Percentiles rank a stretch among this genome's conserved stretches.
These are phyloP conservation scores for Fomitopsis betulina DNA, from an alignment of 1,284 basidiomycete species.

Conservation along the genomic window DNA sequence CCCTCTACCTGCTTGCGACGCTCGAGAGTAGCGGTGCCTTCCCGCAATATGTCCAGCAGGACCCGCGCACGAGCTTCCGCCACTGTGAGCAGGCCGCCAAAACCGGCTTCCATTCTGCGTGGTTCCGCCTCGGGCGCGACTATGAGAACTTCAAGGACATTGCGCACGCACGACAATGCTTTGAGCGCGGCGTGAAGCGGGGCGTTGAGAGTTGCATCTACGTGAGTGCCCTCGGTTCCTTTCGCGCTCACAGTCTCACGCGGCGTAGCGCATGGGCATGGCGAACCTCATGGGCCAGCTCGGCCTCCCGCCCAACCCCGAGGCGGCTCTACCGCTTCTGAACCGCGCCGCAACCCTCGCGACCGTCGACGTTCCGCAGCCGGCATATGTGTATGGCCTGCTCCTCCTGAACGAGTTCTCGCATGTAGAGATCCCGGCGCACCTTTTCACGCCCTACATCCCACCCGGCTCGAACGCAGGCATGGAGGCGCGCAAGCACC, in stretches of 20 bases:
- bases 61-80: slow-evolving; percentile 79
- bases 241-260: background rate
- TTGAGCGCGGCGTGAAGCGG: slow-evolving; percentile 19
- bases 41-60: slow-evolving; percentile 55
- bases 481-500: slow-evolving; percentile 48
- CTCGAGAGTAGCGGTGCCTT: slow-evolving; percentile 67
- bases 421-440: slow-evolving; percentile 48
- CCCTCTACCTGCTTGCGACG: slow-evolving; percentile 70
- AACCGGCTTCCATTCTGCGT: slow-evolving; percentile 67
- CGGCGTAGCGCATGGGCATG: slow-evolving; percentile 79
- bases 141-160: slow-evolving; percentile 86
- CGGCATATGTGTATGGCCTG: slow-evolving; percentile 83
- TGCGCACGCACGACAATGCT: slow-evolving; percentile 22
- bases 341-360: slow-evolving; percentile 74
- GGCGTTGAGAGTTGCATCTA: slow-evolving; percentile 22
- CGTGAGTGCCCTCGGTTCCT: slow-evolving; percentile 8
- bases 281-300: slow-evolving; percentile 88
- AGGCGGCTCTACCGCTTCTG: slow-evolving; percentile 68
- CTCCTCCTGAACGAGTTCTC: slow-evolving; percentile 80
- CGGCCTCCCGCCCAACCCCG: slow-evolving; percentile 49
- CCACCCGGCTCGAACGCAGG: slow-evolving; percentile 35
- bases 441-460: slow-evolving; percentile 50
- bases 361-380: slow-evolving; percentile 76
- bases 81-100: slow-evolving; percentile 83
- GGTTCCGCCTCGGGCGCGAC: slow-evolving; percentile 88